These are phyloP conservation scores for Serendipita sp. DNA, from an alignment of 1,284 basidiomycete genomes.

Conservation along the genomic window DNA sequence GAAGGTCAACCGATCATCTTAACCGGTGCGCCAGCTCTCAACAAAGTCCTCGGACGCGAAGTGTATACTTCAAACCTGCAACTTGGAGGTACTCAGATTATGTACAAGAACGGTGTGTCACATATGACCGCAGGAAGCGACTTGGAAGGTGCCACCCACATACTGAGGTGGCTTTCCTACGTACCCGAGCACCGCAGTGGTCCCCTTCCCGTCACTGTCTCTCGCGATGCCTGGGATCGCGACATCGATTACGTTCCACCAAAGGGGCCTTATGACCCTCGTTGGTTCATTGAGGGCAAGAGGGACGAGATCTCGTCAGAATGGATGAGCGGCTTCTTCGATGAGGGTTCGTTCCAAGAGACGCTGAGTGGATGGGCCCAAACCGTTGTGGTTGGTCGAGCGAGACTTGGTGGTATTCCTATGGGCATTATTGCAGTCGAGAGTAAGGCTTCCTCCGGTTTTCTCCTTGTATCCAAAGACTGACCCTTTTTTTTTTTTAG, in stretches of 20 bases:
- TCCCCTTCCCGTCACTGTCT: conserved; percentile 59
- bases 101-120: conserved; percentile 99
- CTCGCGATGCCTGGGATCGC: conserved; percentile 81
- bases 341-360: conserved; percentile 92
- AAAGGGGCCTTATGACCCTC: conserved; percentile 91
- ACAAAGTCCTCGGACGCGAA: conserved; percentile 98
- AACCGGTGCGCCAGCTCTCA: conserved; percentile 91
- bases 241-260: conserved; percentile 82
- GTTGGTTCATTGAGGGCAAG: conserved; percentile 96
- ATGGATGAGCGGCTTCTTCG: conserved; percentile 88
- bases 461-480: neutral
- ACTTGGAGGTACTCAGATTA: conserved; percentile 97
- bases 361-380: conserved; percentile 95
- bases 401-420: conserved; percentile 91
- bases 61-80: conserved; percentile 99
- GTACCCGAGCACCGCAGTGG: conserved; percentile 72
- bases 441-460: conserved; percentile 24
- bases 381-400: conserved; percentile 91
- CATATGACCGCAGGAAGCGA: conserved; percentile 92
- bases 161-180: conserved; percentile 91
- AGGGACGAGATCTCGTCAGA: conserved; percentile 63
- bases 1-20: conserved; percentile 99
- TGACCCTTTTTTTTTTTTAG: conserved; percentile 9
- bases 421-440: conserved; percentile 97
- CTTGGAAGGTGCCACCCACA: conserved; percentile 84